A percentile compares a stretch with the other conserved stretches of the same genome.
phyloP scores from a whole-genome alignment of 2,329 filamentous ascomycete genomes.

The Colletotrichum sp. region DNA sequence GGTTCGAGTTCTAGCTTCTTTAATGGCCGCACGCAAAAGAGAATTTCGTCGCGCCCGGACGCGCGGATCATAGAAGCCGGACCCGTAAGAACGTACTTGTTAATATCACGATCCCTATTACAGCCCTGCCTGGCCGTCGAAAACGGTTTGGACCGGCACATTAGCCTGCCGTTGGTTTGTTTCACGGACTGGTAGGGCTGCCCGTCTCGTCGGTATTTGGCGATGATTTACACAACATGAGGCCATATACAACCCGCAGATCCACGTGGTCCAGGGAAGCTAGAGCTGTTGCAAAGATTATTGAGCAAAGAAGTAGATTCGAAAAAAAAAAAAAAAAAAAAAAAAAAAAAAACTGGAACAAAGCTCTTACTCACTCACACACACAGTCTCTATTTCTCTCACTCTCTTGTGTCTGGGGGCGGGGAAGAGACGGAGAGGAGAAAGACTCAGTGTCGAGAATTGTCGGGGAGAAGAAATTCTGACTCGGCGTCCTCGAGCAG shows the following conservation, averaged over 20 bases:
- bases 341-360: background rate
- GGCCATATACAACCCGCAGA: background rate
- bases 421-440: background rate
- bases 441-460: slow-evolving; percentile 2
- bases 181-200: background rate
- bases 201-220: background rate
- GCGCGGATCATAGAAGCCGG: background rate
- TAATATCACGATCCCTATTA: background rate
- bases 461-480: slow-evolving; percentile 6
- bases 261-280: background rate
- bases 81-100: background rate
- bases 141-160: background rate
- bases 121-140: background rate
- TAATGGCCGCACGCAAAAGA: background rate
- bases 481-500: slow-evolving; percentile 1
- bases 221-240: background rate
- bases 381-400: background rate
- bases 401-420: background rate
- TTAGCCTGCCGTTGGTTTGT: background rate
- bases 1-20: background rate
- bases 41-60: background rate
- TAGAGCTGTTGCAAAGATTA: background rate
- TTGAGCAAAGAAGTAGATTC: background rate
- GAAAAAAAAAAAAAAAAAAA: background rate
- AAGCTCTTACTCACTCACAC: background rate